These are phyloP conservation scores for Epichloe sp. DNA, from an alignment of 2,329 filamentous ascomycete species.

Conservation along the genomic window DNA sequence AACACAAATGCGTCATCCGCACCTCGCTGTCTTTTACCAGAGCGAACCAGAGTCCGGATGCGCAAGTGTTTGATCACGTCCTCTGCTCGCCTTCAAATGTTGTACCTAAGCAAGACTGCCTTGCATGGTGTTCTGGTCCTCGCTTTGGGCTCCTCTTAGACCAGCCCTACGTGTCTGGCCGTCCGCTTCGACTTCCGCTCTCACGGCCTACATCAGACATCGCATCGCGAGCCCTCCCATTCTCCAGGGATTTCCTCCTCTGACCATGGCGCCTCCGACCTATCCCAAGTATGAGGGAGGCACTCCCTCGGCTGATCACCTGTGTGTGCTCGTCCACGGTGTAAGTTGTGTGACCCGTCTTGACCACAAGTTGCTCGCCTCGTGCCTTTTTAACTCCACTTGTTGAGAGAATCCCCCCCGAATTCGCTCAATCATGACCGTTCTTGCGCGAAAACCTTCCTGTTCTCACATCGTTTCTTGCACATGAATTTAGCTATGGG, in stretches of 20 bases:
- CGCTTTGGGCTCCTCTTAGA: constrained; percentile 5
- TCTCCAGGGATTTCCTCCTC: constrained; percentile 1
- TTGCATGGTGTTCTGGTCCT: constrained; percentile 7
- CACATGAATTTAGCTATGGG: constrained; percentile 48
- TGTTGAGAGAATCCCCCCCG: background rate
- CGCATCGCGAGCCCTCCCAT: constrained; percentile 4
- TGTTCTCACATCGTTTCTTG: background rate
- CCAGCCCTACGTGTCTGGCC: constrained; percentile 5
- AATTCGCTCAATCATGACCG: background rate
- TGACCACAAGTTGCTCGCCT: background rate
- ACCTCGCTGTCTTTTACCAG: background rate
- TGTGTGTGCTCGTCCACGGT: constrained; percentile 67
- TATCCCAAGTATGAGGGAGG: constrained; percentile 31
- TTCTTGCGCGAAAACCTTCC: background rate
- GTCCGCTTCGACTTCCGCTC: background rate
- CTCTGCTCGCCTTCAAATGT: constrained; percentile 2
- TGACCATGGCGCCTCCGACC: constrained; percentile 6
- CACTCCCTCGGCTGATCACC: constrained; percentile 47
- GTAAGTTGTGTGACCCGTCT: constrained; percentile 30
- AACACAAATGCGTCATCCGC: background rate
- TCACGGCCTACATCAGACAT: constrained; percentile 10
- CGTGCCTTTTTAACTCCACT: background rate
- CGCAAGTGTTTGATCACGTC: background rate
- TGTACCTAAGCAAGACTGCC: constrained; percentile 2
- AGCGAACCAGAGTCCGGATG: background rate